Evolutionary conservation across 2,329 filamentous ascomycete species (phyloP).

Genomic region (Aquanectria penicillioides): DNA sequence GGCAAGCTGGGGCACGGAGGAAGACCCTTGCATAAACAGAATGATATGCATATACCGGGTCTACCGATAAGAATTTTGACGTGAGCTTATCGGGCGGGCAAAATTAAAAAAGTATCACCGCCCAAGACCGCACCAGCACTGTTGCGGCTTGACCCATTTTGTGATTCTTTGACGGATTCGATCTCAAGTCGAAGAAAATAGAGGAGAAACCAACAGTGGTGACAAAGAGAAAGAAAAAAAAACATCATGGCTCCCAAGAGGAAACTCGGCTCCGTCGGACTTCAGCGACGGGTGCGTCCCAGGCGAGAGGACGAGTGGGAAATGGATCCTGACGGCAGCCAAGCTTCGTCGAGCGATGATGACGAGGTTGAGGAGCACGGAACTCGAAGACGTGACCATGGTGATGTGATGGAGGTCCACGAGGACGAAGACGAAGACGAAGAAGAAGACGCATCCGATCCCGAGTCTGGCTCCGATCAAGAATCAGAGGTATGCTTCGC

Average conservation of each 20-base stretch:
- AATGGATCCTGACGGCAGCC: constrained; percentile 48
- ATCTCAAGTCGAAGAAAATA: too few species aligned
- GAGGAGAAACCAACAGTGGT: too few species aligned
- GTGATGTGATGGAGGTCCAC: too few species aligned
- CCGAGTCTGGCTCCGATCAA: constrained; percentile 38
- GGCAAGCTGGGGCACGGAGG: not conserved
- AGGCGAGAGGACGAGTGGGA: constrained; percentile 57
- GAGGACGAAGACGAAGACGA: constrained; percentile 44
- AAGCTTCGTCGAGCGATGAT: constrained; percentile 40
- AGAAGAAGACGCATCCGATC: constrained; percentile 34
- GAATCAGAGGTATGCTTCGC: constrained; percentile 41
- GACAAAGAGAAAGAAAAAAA: too few species aligned
- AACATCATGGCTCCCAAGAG: constrained; percentile 51
- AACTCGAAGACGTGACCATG: constrained; percentile 36
- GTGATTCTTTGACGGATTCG: too few species aligned
- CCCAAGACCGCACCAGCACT: not conserved
- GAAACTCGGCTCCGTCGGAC: constrained; percentile 48
- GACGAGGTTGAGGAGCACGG: constrained; percentile 45
- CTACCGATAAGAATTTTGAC: constrained; percentile 13
- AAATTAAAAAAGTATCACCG: constrained; percentile 8
- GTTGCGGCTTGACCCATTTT: too few species aligned
- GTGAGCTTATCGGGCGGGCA: constrained; percentile 14
- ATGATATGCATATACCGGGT: constrained; percentile 16
- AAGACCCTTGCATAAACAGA: not conserved
- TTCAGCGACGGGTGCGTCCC: constrained; percentile 56